Percentiles rank a stretch among this genome's conserved stretches.
Evolutionary conservation across 2,329 filamentous ascomycete species (phyloP).

Genomic region (Diaporthe amygdali): DNA sequence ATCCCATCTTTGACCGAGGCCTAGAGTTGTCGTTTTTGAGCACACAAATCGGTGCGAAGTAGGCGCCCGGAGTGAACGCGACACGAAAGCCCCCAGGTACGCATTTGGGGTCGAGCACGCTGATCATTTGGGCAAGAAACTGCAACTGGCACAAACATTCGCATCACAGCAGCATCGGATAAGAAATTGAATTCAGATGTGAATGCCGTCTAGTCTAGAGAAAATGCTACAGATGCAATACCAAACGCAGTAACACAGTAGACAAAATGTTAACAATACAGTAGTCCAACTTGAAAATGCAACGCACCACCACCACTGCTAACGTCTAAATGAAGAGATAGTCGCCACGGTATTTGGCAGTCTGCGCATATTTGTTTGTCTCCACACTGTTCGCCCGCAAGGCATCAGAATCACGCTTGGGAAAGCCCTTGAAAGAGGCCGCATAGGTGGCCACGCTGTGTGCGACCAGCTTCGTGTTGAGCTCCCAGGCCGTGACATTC

Average conservation of each 20-base stretch:
- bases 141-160: no score
- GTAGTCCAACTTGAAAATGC: neutral
- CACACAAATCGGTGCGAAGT: neutral
- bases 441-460: slow-evolving; percentile 28
- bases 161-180: no score
- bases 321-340: slow-evolving; percentile 21
- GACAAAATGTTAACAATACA: neutral
- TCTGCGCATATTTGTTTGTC: slow-evolving; percentile 22
- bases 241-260: neutral
- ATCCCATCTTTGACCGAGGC: neutral
- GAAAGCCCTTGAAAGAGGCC: slow-evolving; percentile 27
- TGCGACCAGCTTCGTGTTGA: slow-evolving; percentile 55
- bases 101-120: no score
- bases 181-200: neutral
- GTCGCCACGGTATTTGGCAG: slow-evolving; percentile 23
- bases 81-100: no score
- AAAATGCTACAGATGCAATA: neutral
- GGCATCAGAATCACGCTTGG: slow-evolving; percentile 19
- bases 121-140: neutral
- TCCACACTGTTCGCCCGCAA: neutral
- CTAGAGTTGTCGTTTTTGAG: no score
- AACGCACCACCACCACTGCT: neutral
- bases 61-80: neutral
- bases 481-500: slow-evolving; percentile 64
- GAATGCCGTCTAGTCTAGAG: neutral